Conservation (phyloP, 2,329 filamentous ascomycete species). For the Aureobasidium sp. region DNA sequence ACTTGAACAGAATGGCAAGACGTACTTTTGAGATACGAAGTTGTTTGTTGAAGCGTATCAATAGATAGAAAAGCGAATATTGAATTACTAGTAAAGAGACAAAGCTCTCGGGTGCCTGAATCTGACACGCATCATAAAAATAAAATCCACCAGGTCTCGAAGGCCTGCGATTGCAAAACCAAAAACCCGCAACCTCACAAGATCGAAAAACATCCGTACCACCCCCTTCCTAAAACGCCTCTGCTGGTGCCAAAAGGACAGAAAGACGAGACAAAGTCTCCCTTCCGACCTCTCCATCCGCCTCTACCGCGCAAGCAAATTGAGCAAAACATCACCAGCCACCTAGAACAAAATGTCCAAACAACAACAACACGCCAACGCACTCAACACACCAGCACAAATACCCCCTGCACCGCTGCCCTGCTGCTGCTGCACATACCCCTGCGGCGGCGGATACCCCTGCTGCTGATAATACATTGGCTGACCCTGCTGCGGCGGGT, state of each 20-base stretch:
- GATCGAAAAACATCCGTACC: too few relatives aligned
- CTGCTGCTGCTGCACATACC: constrained; percentile 27
- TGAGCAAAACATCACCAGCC: background rate
- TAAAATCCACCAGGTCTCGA: too few relatives aligned
- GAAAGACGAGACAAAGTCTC: too few relatives aligned
- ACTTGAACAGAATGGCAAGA: background rate
- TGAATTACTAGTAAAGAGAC: background rate
- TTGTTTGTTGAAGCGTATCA: background rate
- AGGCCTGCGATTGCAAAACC: too few relatives aligned
- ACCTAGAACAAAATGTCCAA: constrained; percentile 38
- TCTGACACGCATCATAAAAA: too few relatives aligned
- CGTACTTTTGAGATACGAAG: background rate
- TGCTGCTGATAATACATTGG: constrained; percentile 35
- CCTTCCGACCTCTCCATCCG: too few relatives aligned
- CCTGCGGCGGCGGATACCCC: constrained; percentile 31
- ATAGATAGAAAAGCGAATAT: background rate
- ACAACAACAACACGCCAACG: constrained; percentile 44
- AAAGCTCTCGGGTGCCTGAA: background rate
- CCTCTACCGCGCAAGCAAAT: too few relatives aligned
- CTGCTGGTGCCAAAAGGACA: too few relatives aligned
- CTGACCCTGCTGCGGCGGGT: constrained; percentile 26
- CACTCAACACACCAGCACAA: constrained; percentile 42
- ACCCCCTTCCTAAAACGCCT: too few relatives aligned
- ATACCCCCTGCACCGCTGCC: constrained; percentile 29
- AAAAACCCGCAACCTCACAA: too few relatives aligned